Base-by-base conservation (phyloP, 768 basidiomycete species). In the Calocybe gangraenosa region DNA sequence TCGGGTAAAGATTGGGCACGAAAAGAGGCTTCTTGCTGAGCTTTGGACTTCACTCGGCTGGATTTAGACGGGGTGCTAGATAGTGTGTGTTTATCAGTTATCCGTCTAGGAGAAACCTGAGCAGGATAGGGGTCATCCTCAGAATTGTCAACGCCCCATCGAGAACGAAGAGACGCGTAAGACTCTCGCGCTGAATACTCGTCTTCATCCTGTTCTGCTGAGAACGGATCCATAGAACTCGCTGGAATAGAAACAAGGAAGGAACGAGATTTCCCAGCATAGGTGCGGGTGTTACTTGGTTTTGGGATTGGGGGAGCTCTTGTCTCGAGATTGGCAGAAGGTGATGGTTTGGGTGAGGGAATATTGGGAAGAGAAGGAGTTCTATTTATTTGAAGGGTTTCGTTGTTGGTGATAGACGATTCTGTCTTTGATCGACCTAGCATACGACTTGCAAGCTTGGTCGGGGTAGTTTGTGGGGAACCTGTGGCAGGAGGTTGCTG, bases 111-210 rank as follows among this genome's bases (percentile, higher is more conserved):
- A 7, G 69, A 64, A 53, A 15, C 55, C 48, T 18, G 59, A 60
- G 50, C 51, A 8, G 60, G 68, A 35, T 67, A 74, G 13, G 76
- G 78, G 46, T 87, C 85, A 51, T 87, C 84, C 55, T 89, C 89
- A 1, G 84, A 83, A 28, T 79, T 71, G 57, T 91, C 88, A 0
- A 92, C 82, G 2, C 88, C 88, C 84, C 84, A 90, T 15, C 88
- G 75, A n/a, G 68, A 65, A 11, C 90, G 81, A 37, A 92, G 63
- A 40, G 84, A 80, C 10, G 78, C 65, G 52, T 92, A 92, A 0
- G 87, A 87, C 55, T 91, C 88, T n/a, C 79, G 76, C 9, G 66
- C 62, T 14, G 74, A 63, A 38, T 77, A 77, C 18, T 80, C 76
- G 19, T 76, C 78, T 7, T 72, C 66, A 14, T 66, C 63, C 22